A percentile compares a stretch with the other conserved stretches of the same genome.
These are phyloP conservation scores for Candida nonsorbophila DNA, from an alignment of 805 yeast genomes.

Conservation along the genomic window DNA sequence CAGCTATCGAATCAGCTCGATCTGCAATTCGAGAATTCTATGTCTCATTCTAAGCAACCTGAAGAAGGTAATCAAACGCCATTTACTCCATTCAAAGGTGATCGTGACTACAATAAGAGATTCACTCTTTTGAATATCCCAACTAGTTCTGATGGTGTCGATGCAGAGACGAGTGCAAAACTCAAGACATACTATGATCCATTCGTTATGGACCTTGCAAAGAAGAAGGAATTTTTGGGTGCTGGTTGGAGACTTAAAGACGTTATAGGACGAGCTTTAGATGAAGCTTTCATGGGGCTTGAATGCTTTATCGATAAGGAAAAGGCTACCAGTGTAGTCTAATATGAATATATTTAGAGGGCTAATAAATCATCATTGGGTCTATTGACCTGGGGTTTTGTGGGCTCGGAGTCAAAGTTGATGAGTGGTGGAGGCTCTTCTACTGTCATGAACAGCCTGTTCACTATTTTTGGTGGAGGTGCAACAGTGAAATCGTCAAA, in stretches of 20 bases:
- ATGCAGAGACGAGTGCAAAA: slow-evolving; percentile 26
- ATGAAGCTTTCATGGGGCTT: slow-evolving; percentile 86
- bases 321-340: slow-evolving; percentile 11
- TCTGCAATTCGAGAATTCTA: slow-evolving; percentile 27
- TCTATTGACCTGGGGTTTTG: background rate
- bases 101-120: slow-evolving; percentile 52
- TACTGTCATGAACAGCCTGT: slow-evolving; percentile 7
- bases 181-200: slow-evolving; percentile 38
- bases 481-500: slow-evolving; percentile 18
- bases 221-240: slow-evolving; percentile 67
- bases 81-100: slow-evolving; percentile 94
- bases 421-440: slow-evolving; percentile 11
- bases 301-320: slow-evolving; percentile 66
- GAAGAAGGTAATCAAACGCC: slow-evolving; percentile 40
- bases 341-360: background rate
- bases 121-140: slow-evolving; percentile 38
- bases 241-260: slow-evolving; percentile 75
- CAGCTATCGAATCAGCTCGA: slow-evolving; percentile 55
- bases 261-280: slow-evolving; percentile 71
- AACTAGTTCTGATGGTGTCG: slow-evolving; percentile 8
- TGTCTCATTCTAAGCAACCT: too few relatives aligned
- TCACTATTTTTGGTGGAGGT: slow-evolving; percentile 5
- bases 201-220: slow-evolving; percentile 44
- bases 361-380: slow-evolving; percentile 1
- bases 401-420: slow-evolving; percentile 4